Base-by-base conservation (phyloP, 2,329 filamentous ascomycete species). In the Calonectria pauciramosa region DNA sequence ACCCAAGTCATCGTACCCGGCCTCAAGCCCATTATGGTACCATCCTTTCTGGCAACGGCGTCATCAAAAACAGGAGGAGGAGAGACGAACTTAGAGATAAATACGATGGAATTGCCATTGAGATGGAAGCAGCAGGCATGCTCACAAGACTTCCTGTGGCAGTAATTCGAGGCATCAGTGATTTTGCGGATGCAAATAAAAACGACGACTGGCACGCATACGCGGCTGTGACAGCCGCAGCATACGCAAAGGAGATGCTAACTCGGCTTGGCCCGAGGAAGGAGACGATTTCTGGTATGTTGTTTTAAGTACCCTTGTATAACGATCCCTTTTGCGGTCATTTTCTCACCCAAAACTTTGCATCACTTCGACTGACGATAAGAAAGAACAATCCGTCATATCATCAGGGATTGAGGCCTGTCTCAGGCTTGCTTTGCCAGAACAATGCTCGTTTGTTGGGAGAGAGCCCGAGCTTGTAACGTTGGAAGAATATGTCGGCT, bases 101-200 rank as follows among this genome's bases (percentile, higher is more conserved):
- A 47, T 68, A 68, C 18, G 49, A 34, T 23, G 66, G 49, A 7
- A 68, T 68, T 26, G 66, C 51, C 11, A 68, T 68, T 23, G 66
- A 68, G 34, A 68, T 68, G 66, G 66, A 68, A 41, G 66, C 66
- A 32, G 66, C 66, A 23, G 66, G 66, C 9, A 68, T 68, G 51
- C 14, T 56, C 28, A 68, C 66, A 16, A 59, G 51, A 11, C 66
- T 68, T 41, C 66, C 66, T 1, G 34, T 68, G 8, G 66, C 66
- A 4, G 66, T 68, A 2, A 68, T 68, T 16, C 51, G 66, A 28
- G 66, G 66, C 7, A 68, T 68, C 36, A 59, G 66, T 20, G 66
- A 68, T 5, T 68, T 68, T 49, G 66, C 49, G 6, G 66, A 68
- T 18, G 41, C 51, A 7, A 47, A 68, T n/a, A 68, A 68, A 68